A percentile compares a stretch with the other conserved stretches of the same genome.
These are phyloP conservation scores for Sherardia arvensis DNA, from an alignment of 257 asterid genomes.

Conservation along the genomic window DNA sequence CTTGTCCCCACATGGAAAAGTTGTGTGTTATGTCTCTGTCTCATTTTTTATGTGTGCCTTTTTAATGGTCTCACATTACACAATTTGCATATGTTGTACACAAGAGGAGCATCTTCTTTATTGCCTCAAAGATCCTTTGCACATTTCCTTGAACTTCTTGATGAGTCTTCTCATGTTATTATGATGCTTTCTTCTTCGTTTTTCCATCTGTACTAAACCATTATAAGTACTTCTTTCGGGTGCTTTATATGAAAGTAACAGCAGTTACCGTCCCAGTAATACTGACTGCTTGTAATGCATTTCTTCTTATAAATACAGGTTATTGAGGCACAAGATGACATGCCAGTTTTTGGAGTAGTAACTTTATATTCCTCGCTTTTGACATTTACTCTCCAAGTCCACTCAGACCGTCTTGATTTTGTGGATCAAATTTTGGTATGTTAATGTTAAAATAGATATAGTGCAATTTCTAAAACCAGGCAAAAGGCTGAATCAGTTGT, in stretches of 20 bases:
- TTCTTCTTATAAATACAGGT: constrained; percentile 52
- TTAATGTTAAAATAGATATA: neutral
- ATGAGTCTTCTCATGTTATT: neutral
- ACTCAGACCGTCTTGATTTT: constrained; percentile 90
- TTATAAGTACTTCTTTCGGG: neutral
- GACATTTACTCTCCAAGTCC: constrained; percentile 95
- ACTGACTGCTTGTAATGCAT: neutral
- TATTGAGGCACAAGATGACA: constrained; percentile 89
- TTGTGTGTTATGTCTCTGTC: neutral
- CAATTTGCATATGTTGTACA: neutral
- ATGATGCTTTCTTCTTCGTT: neutral
- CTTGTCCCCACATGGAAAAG: neutral
- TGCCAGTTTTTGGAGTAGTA: constrained; percentile 80
- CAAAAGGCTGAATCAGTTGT: constrained; percentile 1
- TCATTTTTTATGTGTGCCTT: neutral
- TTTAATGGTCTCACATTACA: neutral
- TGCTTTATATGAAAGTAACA: neutral
- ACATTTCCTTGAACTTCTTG: neutral
- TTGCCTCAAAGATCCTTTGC: neutral
- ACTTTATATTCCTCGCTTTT: constrained; percentile 85
- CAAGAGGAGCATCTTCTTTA: neutral
- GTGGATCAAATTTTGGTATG: constrained; percentile 92
- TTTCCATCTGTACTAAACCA: neutral
- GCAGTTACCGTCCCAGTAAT: neutral
- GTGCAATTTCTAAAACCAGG: neutral